These are phyloP conservation scores for Cyberlindnera sargentensis DNA, from an alignment of 805 yeast genomes.

Conservation along the genomic window DNA sequence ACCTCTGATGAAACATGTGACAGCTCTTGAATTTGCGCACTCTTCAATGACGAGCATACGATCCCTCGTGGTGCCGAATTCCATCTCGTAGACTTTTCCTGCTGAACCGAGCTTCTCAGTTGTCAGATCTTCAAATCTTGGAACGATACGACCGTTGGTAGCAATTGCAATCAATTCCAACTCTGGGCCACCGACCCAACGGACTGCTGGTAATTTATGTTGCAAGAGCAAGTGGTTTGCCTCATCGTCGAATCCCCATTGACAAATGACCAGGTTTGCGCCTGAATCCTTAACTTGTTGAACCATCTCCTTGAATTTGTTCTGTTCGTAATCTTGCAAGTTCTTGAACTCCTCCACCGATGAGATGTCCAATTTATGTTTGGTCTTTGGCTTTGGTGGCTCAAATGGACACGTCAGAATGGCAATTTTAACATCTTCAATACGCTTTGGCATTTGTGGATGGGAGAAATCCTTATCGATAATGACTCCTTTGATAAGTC, in stretches of 20 bases:
- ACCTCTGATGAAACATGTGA: constrained; percentile 90
- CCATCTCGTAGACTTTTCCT: constrained; percentile 77
- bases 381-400: constrained; percentile 99
- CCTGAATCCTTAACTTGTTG: constrained; percentile 79
- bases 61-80: constrained; percentile 94
- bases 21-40: constrained; percentile 79
- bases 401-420: constrained; percentile 98
- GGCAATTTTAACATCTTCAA: constrained; percentile 80
- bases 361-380: constrained; percentile 90
- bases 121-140: constrained; percentile 89
- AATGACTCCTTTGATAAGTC: constrained; percentile 82
- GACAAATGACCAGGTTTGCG: constrained; percentile 95
- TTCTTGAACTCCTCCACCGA: constrained; percentile 90
- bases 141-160: constrained; percentile 94
- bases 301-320: constrained; percentile 88
- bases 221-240: constrained; percentile 89
- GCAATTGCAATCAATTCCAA: constrained; percentile 95
- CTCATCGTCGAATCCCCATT: constrained; percentile 99
- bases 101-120: constrained; percentile 82
- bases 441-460: constrained; percentile 91
- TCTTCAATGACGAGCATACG: constrained; percentile 94
- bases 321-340: constrained; percentile 87
- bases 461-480: constrained; percentile 96
- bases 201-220: constrained; percentile 86
- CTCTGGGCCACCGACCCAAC: constrained; percentile 99